Evolutionary conservation across 169 alveolate species (phyloP).

Genomic region (Plasmodium blacklocki): DNA sequence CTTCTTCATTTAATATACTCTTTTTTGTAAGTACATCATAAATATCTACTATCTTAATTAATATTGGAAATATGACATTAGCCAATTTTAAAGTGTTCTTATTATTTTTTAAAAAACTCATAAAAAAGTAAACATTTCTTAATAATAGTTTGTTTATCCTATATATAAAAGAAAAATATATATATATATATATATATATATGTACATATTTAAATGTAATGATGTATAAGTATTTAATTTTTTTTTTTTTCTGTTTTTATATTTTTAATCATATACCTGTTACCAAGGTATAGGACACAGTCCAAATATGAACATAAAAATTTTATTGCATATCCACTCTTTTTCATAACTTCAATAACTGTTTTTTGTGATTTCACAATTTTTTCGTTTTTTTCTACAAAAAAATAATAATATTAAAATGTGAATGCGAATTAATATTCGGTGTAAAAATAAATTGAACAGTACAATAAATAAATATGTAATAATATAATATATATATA

Average conservation of each 20-base stretch:
- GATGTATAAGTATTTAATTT: not conserved
- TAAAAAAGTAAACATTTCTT: constrained; percentile 22
- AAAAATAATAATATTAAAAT: not conserved
- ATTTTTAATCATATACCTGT: constrained; percentile 41
- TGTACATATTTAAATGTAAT: not conserved
- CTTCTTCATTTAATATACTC: constrained; percentile 18
- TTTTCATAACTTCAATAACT: constrained; percentile 24
- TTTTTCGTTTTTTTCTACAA: constrained; percentile 31
- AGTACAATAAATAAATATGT: no score
- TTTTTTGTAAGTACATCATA: constrained; percentile 19
- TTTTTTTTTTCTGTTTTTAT: not conserved
- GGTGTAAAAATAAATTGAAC: no score
- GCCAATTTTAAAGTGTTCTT: constrained; percentile 16
- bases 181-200: constrained; percentile 3
- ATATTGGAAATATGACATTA: constrained; percentile 39
- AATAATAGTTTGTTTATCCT: constrained; percentile 48
- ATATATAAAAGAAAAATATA: constrained; percentile 9
- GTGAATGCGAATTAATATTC: no score
- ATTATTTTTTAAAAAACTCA: constrained; percentile 19
- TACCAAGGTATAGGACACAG: constrained; percentile 45
- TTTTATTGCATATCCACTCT: constrained; percentile 51
- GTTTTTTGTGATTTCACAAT: constrained; percentile 10
- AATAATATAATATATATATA: not conserved
- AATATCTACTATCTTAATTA: constrained; percentile 58
- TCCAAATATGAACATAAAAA: constrained; percentile 59